These are phyloP conservation scores for Hypericum androsaemum DNA, from an alignment of 345 rosid species.

Conservation along the genomic window DNA sequence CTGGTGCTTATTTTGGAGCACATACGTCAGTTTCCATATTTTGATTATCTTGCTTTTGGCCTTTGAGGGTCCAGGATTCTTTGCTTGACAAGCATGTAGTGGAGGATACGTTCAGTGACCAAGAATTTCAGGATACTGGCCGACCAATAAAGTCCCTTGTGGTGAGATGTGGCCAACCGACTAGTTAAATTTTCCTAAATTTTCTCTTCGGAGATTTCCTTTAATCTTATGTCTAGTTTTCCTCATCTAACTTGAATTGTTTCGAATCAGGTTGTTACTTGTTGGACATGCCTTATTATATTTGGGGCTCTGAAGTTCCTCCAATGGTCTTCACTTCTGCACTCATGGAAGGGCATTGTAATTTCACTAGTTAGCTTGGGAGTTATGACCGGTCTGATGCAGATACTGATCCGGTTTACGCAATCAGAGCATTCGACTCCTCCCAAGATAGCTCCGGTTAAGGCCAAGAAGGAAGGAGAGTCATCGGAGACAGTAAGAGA, in stretches of 20 bases:
- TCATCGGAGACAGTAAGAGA: slow-evolving; percentile 19
- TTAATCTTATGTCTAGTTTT: too few species aligned
- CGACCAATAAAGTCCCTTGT: slow-evolving; percentile 23
- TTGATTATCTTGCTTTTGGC: not conserved
- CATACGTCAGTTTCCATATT: not conserved
- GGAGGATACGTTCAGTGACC: slow-evolving; percentile 22
- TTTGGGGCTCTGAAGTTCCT: slow-evolving; percentile 25
- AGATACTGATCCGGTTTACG: slow-evolving; percentile 21
- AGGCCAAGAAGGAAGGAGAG: slow-evolving; percentile 29
- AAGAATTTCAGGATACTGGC: slow-evolving; percentile 19
- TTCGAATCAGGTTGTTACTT: slow-evolving; percentile 19
- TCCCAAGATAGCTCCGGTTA: slow-evolving; percentile 46
- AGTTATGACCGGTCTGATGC: slow-evolving; percentile 17
- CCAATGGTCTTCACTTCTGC: slow-evolving; percentile 23
- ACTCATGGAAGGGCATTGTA: slow-evolving; percentile 19
- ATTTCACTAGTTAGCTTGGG: slow-evolving; percentile 7
- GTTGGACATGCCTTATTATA: slow-evolving; percentile 20
- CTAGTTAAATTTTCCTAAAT: not conserved
- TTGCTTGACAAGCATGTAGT: slow-evolving; percentile 22
- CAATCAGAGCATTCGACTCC: slow-evolving; percentile 28
- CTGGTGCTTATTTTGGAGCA: not conserved
- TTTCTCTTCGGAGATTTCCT: not conserved
- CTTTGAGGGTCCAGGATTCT: slow-evolving; percentile 19
- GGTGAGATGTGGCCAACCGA: slow-evolving; percentile 12
- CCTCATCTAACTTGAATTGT: not conserved